These are phyloP conservation scores for Dichotomopilus funicola DNA, from an alignment of 2,329 filamentous ascomycete species.

Conservation along the genomic window DNA sequence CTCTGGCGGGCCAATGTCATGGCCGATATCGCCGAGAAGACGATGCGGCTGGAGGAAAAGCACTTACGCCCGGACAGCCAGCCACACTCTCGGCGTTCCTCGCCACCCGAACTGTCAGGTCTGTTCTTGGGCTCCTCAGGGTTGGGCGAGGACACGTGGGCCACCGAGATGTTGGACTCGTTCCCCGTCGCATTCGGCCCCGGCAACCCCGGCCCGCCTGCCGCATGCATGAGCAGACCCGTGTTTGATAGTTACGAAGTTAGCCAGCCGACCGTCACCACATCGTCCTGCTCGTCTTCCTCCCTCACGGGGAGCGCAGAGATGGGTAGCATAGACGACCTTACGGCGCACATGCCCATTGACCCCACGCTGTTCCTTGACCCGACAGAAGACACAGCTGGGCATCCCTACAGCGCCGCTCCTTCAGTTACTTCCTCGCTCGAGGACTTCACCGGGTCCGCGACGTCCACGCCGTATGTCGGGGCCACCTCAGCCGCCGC, in stretches of 20 bases:
- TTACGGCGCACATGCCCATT: constrained; percentile 19
- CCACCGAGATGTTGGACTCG: not conserved
- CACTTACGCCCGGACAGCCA: constrained; percentile 15
- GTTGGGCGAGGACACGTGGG: constrained; percentile 9
- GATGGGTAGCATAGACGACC: constrained; percentile 1
- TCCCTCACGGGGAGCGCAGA: constrained; percentile 10
- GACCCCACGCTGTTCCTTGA: constrained; percentile 22
- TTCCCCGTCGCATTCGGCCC: not conserved
- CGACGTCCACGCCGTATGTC: constrained; percentile 14
- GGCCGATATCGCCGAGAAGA: constrained; percentile 33
- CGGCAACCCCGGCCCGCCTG: not conserved
- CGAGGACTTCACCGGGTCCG: constrained; percentile 15
- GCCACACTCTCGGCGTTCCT: constrained; percentile 10
- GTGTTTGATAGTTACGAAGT: not conserved
- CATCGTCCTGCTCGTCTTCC: not conserved
- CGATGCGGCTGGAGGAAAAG: constrained; percentile 24
- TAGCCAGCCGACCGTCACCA: constrained; percentile 1
- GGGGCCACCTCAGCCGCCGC: constrained; percentile 1
- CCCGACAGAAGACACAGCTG: constrained; percentile 14
- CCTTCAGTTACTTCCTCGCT: constrained; percentile 20
- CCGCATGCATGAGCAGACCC: not conserved
- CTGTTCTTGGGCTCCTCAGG: constrained; percentile 6
- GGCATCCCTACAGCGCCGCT: constrained; percentile 17
- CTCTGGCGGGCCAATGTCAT: constrained; percentile 33
- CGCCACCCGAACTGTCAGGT: constrained; percentile 10